phyloP scores from a whole-genome alignment of 176 grass and related monocot genomes.

The Eragrostis curvula region DNA sequence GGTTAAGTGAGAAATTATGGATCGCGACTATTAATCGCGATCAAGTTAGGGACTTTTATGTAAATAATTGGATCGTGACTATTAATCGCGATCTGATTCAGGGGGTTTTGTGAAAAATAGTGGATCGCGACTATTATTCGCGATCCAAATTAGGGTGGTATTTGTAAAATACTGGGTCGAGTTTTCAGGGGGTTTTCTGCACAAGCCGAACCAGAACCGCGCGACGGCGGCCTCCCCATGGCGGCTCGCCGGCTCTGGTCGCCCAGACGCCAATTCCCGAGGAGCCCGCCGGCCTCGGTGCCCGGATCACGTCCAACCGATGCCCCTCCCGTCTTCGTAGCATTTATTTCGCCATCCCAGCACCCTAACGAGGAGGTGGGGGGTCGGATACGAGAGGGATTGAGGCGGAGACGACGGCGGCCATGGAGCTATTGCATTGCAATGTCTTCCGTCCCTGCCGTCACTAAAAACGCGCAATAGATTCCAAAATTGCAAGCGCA shows the following conservation, averaged over 20 bases:
- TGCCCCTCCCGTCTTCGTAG: no score
- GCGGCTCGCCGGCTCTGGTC: background rate
- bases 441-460: no score
- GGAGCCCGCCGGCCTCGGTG: background rate
- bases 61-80: no score
- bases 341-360: no score
- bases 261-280: no score
- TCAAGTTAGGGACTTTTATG: no score
- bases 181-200: background rate
- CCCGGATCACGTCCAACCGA: background rate
- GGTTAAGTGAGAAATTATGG: no score
- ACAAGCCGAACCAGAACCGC: background rate
- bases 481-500: background rate
- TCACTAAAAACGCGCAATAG: background rate
- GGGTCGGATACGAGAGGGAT: background rate
- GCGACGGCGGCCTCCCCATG: no score
- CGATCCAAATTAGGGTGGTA: background rate
- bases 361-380: background rate
- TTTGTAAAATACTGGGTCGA: no score
- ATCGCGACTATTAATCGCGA: no score
- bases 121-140: background rate
- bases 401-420: background rate
- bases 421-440: no score
- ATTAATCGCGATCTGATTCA: no score
- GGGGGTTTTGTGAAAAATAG: background rate